Evolutionary conservation across 768 basidiomycete species (phyloP).

Genomic region (Panellus pusillus): DNA sequence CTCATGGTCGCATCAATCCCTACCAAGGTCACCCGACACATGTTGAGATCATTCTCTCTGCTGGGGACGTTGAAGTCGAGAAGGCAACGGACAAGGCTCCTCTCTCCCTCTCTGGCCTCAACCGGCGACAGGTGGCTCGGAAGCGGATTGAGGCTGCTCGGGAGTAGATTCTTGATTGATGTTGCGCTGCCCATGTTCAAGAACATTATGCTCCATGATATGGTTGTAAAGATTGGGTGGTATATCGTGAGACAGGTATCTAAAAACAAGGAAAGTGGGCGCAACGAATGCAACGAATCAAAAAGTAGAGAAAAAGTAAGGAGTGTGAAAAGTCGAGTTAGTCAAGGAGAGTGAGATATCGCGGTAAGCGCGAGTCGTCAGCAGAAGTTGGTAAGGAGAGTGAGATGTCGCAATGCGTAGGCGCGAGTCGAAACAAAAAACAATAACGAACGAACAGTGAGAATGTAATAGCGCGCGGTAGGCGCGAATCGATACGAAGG

Average conservation of each 20-base stretch:
- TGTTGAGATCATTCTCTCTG: slow-evolving; percentile 90
- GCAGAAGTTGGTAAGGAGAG: background rate
- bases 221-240: background rate
- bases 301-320: background rate
- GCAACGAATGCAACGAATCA: background rate
- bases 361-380: background rate
- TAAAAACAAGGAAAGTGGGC: too few relatives aligned
- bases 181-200: slow-evolving; percentile 25
- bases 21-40: slow-evolving; percentile 99
- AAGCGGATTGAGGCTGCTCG: slow-evolving; percentile 86
- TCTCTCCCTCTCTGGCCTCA: slow-evolving; percentile 61
- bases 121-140: slow-evolving; percentile 85
- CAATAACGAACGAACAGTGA: too few relatives aligned
- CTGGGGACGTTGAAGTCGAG: slow-evolving; percentile 81
- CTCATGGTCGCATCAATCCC: slow-evolving; percentile 96
- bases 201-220: slow-evolving; percentile 26
- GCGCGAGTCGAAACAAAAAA: too few relatives aligned
- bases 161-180: slow-evolving; percentile 35
- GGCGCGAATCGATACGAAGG: background rate
- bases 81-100: slow-evolving; percentile 83
- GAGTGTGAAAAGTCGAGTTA: background rate
- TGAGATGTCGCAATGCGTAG: background rate
- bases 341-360: too few relatives aligned
- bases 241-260: too few relatives aligned
- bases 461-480: too few relatives aligned